phyloP scores from a whole-genome alignment of 2,329 filamentous ascomycete species.

The Fusarium begoniae region DNA sequence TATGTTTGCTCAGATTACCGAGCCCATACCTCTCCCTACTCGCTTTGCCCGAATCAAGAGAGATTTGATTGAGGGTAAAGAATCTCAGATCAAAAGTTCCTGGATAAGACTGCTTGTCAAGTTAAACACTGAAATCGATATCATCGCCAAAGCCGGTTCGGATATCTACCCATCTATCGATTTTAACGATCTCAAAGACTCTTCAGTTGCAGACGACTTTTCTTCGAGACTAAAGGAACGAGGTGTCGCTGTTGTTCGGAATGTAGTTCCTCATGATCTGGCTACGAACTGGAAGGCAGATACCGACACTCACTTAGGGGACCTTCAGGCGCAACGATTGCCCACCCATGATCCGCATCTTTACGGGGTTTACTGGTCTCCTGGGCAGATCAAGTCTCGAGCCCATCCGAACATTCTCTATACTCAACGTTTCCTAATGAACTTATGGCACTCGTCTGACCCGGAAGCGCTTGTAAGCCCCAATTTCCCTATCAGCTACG shows the following conservation, averaged over 20 bases:
- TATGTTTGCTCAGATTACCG: conserved; percentile 41
- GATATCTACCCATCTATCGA: conserved; percentile 55
- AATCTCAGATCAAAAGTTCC: conserved; percentile 48
- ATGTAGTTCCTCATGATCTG: conserved; percentile 43
- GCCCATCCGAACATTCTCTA: conserved; percentile 52
- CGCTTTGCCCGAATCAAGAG: conserved; percentile 55
- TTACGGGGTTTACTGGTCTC: conserved; percentile 53
- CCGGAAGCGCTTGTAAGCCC: conserved; percentile 54
- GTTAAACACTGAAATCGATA: conserved; percentile 50
- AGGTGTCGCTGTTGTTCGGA: conserved; percentile 47
- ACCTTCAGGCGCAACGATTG: conserved; percentile 50
- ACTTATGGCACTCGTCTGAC: conserved; percentile 45
- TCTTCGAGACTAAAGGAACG: conserved; percentile 41
- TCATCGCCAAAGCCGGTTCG: conserved; percentile 43
- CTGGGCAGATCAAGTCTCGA: conserved; percentile 51
- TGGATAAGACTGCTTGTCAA: conserved; percentile 53
- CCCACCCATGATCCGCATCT: conserved; percentile 46
- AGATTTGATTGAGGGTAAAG: conserved; percentile 50
- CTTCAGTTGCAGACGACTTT: conserved; percentile 40
- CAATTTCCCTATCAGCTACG: conserved; percentile 64
- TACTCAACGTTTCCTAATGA: conserved; percentile 60
- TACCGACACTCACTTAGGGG: conserved; percentile 63
- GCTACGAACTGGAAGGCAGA: conserved; percentile 59
- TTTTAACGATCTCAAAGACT: conserved; percentile 50
- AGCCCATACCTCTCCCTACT: conserved; percentile 48